A percentile compares a stretch with the other conserved stretches of the same genome.
phyloP scores from a whole-genome alignment of 306 rosid species.

The Hippophae tibetana region DNA sequence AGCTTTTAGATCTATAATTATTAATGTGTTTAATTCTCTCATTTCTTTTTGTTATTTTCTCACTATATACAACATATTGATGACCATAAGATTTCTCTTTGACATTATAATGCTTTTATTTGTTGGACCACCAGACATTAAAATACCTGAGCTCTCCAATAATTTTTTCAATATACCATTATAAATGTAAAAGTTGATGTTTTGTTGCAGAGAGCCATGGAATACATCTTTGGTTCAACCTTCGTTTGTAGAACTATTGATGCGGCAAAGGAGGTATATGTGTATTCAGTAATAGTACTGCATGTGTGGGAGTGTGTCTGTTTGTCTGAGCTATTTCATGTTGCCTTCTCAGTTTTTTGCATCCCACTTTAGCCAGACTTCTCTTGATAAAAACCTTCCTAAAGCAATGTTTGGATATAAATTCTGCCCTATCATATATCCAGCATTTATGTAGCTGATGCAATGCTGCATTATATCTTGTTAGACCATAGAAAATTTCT shows the following conservation, averaged over 20 bases:
- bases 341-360: slow-evolving; percentile 10
- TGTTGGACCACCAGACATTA: background rate
- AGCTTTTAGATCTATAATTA: no score
- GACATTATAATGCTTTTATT: no score
- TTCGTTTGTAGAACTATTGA: slow-evolving; percentile 73
- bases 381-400: no score
- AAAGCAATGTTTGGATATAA: background rate
- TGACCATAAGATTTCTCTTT: no score
- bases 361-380: no score
- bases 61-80: no score
- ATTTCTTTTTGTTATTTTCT: no score
- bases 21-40: no score
- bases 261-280: slow-evolving; percentile 88
- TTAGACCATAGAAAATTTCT: background rate
- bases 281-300: slow-evolving; percentile 11
- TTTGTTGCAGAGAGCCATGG: slow-evolving; percentile 74
- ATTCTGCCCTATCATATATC: background rate
- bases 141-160: background rate
- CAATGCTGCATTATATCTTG: background rate
- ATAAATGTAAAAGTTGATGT: background rate
- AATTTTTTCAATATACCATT: background rate
- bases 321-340: slow-evolving; percentile 10
- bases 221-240: slow-evolving; percentile 87
- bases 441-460: background rate
- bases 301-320: background rate